A percentile compares a stretch with the other conserved stretches of the same genome.
Conservation (phyloP, 2,329 filamentous ascomycete genomes). For the Calonectria pteridis region DNA sequence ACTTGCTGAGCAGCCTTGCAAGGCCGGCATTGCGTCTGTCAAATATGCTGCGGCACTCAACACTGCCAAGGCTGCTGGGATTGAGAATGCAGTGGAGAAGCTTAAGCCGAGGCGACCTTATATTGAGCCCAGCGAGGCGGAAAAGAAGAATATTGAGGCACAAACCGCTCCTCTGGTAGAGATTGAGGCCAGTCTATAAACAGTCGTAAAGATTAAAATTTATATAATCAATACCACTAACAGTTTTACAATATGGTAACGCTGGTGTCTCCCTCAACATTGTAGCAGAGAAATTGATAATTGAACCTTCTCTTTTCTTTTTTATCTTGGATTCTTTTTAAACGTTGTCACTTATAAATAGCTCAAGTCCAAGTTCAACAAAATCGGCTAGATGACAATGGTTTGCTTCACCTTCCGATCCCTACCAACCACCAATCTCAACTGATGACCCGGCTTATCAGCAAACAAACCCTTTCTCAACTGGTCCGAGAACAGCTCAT, state of each 20-base stretch:
- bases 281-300: neutral
- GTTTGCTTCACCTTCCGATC: conserved; percentile 1
- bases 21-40: conserved; percentile 74
- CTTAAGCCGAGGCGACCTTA: conserved; percentile 73
- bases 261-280: neutral
- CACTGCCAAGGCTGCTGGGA: conserved; percentile 70
- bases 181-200: conserved; percentile 50
- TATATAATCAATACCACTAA: neutral
- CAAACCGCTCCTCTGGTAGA: conserved; percentile 57
- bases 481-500: neutral
- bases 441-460: neutral
- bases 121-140: conserved; percentile 57
- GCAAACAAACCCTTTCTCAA: neutral
- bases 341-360: neutral
- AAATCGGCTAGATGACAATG: neutral
- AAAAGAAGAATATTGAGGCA: conserved; percentile 56
- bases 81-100: conserved; percentile 69
- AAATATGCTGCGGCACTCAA: conserved; percentile 76
- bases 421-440: neutral
- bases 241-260: neutral
- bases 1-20: conserved; percentile 74
- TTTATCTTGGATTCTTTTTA: neutral
- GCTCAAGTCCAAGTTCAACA: neutral
- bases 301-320: neutral
- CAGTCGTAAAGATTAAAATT: neutral